Evolutionary conservation across 495 filamentous ascomycete species (phyloP).

Genomic region (Wilcoxina mikolae): DNA sequence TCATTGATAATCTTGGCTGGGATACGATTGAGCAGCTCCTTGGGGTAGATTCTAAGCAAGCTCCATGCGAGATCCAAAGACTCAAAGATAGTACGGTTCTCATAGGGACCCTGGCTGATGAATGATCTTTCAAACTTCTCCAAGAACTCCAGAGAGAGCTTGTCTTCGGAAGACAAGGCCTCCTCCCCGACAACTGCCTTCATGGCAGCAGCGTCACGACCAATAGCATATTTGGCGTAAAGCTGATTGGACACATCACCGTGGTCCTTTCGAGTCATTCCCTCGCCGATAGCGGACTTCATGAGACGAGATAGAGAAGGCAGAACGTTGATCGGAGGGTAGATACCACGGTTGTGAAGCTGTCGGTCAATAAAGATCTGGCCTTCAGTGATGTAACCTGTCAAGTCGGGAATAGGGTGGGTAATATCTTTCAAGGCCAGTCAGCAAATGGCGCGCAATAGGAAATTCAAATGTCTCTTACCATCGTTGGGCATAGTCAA

Average conservation of each 20-base stretch:
- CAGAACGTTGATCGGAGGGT: conserved; percentile 97
- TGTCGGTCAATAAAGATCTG: conserved; percentile 97
- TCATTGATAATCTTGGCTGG: conserved; percentile 85
- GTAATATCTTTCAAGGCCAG: conserved; percentile 61
- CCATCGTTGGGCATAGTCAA: conserved; percentile 98
- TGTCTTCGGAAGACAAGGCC: conserved; percentile 87
- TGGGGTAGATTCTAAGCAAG: conserved; percentile 86
- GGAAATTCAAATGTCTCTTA: conserved; percentile 27
- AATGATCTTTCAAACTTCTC: conserved; percentile 94
- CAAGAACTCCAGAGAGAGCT: conserved; percentile 91
- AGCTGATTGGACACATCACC: conserved; percentile 98
- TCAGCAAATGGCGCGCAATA: not conserved
- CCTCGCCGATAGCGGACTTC: conserved; percentile 98
- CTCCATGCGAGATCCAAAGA: conserved; percentile 93
- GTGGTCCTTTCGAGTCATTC: conserved; percentile 88
- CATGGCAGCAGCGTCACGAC: conserved; percentile 95
- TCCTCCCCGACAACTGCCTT: conserved; percentile 99
- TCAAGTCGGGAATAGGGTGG: conserved; percentile 96
- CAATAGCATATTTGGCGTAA: conserved; percentile 99
- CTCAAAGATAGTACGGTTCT: conserved; percentile 76
- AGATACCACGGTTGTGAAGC: conserved; percentile 88
- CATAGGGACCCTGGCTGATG: conserved; percentile 84
- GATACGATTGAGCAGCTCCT: conserved; percentile 85
- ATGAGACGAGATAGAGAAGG: conserved; percentile 97
- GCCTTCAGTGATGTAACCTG: conserved; percentile 96